Evolutionary conservation across 306 rosid species (phyloP).

Genomic region (Dryas alaskensis): DNA sequence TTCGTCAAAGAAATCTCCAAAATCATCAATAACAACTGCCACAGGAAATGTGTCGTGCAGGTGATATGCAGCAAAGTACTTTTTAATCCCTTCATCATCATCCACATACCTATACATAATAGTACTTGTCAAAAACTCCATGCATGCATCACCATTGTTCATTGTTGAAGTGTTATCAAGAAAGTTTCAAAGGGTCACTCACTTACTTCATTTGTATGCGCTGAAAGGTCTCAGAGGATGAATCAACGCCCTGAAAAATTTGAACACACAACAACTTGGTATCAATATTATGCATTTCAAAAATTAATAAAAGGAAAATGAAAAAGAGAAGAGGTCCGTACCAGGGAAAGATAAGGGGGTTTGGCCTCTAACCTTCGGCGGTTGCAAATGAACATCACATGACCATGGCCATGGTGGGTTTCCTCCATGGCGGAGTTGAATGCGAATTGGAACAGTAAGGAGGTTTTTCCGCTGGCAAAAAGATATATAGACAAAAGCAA

Average conservation of each 20-base stretch:
- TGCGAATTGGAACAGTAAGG: constrained; percentile 81
- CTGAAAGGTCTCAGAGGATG: constrained; percentile 57
- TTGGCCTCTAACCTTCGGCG: constrained; percentile 53
- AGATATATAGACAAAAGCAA: background rate
- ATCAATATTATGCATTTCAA: background rate
- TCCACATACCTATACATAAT: constrained; percentile 54
- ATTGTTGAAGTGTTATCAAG: too few relatives aligned
- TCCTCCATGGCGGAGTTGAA: constrained; percentile 43
- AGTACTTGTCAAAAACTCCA: background rate
- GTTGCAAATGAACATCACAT: constrained; percentile 69
- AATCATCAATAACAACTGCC: constrained; percentile 73
- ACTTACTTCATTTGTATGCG: constrained; percentile 74
- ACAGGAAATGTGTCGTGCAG: constrained; percentile 58
- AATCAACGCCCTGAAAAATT: constrained; percentile 57
- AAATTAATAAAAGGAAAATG: background rate
- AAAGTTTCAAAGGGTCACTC: background rate
- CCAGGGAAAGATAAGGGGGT: constrained; percentile 92
- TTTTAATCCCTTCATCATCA: constrained; percentile 71
- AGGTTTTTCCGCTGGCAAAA: constrained; percentile 71
- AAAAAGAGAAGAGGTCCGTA: constrained; percentile 6
- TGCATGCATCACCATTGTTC: background rate
- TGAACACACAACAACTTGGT: background rate
- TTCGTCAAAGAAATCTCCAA: constrained; percentile 68
- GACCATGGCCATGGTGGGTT: constrained; percentile 27
- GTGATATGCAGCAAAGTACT: constrained; percentile 87